Evolutionary conservation across 768 basidiomycete species (phyloP).

Genomic region (Gymnopilus dilepis): DNA sequence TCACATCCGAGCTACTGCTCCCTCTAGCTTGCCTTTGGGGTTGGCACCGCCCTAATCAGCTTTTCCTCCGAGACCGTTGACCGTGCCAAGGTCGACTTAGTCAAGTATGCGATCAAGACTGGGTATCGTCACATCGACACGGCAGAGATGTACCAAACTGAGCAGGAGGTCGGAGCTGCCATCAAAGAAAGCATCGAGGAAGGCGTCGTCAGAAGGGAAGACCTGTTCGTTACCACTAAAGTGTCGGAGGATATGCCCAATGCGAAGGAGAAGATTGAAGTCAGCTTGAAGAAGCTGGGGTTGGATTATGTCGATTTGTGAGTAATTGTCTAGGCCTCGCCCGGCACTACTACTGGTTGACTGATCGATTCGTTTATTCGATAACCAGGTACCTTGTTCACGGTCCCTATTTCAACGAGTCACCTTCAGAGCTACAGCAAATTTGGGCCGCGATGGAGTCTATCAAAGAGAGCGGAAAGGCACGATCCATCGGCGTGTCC

Average conservation of each 20-base stretch:
- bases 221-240: background rate
- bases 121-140: background rate
- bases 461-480: constrained; percentile 2
- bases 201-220: background rate
- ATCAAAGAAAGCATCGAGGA: background rate
- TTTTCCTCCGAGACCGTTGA: background rate
- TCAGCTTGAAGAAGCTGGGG: background rate
- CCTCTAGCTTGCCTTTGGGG: background rate
- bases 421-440: background rate
- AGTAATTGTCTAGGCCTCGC: background rate
- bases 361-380: background rate
- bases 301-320: constrained; percentile 2
- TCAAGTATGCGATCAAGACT: background rate
- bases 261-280: background rate
- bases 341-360: background rate
- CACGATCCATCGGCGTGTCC: constrained; percentile 1
- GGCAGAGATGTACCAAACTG: background rate
- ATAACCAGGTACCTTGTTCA: background rate
- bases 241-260: background rate
- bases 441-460: background rate
- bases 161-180: background rate
- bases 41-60: background rate
- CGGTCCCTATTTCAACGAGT: background rate
- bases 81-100: background rate
- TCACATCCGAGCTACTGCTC: too few relatives aligned